phyloP scores from a whole-genome alignment of 1,284 basidiomycete species.

The Leccinum pachyderme region DNA sequence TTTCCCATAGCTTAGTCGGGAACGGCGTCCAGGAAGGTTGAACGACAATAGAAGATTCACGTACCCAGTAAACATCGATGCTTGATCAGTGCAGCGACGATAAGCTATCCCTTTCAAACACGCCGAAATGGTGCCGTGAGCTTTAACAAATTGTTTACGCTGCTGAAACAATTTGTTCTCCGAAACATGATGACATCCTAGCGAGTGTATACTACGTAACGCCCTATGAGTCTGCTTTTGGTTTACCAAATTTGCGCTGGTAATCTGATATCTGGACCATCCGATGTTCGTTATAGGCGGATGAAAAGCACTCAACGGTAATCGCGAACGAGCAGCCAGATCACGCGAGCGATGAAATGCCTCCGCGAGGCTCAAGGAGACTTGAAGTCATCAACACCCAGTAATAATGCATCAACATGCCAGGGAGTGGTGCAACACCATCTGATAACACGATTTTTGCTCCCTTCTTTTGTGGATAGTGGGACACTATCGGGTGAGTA shows the following conservation, averaged over 20 bases:
- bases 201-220: neutral
- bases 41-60: neutral
- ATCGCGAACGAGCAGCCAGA: neutral
- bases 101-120: neutral
- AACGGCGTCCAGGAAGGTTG: neutral
- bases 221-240: neutral
- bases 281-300: neutral
- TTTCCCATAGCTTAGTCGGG: neutral
- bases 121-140: neutral
- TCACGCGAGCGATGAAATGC: neutral
- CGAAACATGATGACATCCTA: neutral
- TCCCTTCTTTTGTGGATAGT: neutral
- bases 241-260: neutral
- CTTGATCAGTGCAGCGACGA: neutral
- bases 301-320: no score
- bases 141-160: no score
- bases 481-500: neutral
- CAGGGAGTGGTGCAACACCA: neutral
- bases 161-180: neutral
- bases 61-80: neutral
- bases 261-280: neutral
- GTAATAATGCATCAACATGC: no score
- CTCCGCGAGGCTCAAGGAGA: neutral
- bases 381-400: neutral
- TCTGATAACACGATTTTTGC: neutral